Evolutionary conservation across 768 basidiomycete genomes (phyloP), one percentile per base, ranked within the genome.

Genomic region (Boletus vinaceobasis): DNA sequence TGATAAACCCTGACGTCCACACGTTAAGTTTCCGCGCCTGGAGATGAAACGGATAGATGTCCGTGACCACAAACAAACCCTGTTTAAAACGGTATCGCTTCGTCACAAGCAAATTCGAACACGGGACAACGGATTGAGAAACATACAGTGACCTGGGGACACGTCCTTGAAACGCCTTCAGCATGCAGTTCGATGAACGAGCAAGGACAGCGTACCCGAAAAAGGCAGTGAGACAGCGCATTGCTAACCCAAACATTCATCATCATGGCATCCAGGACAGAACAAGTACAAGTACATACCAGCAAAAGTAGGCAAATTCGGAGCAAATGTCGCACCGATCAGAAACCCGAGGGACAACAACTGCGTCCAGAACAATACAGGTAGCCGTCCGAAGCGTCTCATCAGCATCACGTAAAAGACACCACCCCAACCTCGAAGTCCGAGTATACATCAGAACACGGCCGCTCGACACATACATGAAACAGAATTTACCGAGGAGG

Each of bases 1-100:
- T 58, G 48, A 83, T 70, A 64, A 80, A 80, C 1, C 80, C 81
- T 55, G 77, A 71, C 1, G 81, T 80, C 82, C 80, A 82, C 26
- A 79, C 49, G 52, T 79, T 80, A 26, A 80, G 68, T 68, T 78
- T 80, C 26, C 76, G 71, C 4, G 79, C 79, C 53, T 81, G 80
- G 13, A 79, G 70, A 52, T 82, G 80, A 66, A 82, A 82, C 4
- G 80, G 80, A 60, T 72, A 82, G 38, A 82, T 71, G 52, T 81
- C 80, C 29, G 75, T 77, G 56, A 81, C 72, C 35, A 78, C 64
- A 55, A 74, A 78, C 0, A 79, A 60, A 33, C 78, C 78, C 75
- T 76, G 36, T 46, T 45, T 7, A 19, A 31, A 52, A 17, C 13
- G 23, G 48, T 5, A 8, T 35, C 19, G 32, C 3, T 21, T 5